Percentiles rank a stretch among this genome's conserved stretches.
Conservation (phyloP, 805 yeast species). For the Starmerella vaccinii region DNA sequence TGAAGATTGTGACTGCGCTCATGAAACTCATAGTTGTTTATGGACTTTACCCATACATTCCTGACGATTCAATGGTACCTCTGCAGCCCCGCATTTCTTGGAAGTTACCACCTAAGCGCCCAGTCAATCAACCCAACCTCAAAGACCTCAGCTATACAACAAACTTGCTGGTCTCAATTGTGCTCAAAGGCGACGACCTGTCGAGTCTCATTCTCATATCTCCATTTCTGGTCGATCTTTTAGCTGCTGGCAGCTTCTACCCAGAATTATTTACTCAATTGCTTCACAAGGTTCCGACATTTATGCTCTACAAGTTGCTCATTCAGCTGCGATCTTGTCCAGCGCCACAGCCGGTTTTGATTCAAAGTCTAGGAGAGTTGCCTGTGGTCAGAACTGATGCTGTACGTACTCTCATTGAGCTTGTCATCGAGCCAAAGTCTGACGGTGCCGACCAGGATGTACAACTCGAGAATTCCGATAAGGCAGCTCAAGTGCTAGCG, state of each 20-base stretch:
- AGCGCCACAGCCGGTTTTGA: slow-evolving; percentile 40
- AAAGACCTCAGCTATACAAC: background rate
- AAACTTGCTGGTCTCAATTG: slow-evolving; percentile 1
- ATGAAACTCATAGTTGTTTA: slow-evolving; percentile 55
- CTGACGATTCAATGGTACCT: background rate
- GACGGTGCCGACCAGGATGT: slow-evolving; percentile 41
- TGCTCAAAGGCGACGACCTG: slow-evolving; percentile 26
- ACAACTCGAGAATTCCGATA: slow-evolving; percentile 53
- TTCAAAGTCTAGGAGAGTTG: slow-evolving; percentile 42
- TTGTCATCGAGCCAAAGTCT: slow-evolving; percentile 66
- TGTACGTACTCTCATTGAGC: slow-evolving; percentile 61
- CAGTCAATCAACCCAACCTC: background rate
- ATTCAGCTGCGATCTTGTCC: slow-evolving; percentile 45
- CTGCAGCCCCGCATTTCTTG: slow-evolving; percentile 9
- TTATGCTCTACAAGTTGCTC: slow-evolving; percentile 51
- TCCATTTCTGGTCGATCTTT: slow-evolving; percentile 14
- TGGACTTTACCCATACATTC: slow-evolving; percentile 57
- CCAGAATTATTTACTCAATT: background rate
- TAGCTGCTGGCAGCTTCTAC: slow-evolving; percentile 13
- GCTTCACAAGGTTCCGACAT: slow-evolving; percentile 42
- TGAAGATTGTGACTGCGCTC: slow-evolving; percentile 59
- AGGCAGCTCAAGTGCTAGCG: slow-evolving; percentile 55
- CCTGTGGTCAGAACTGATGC: slow-evolving; percentile 58
- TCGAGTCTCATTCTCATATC: slow-evolving; percentile 29
- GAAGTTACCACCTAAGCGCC: slow-evolving; percentile 7